These are phyloP conservation scores for Shiraia sp. DNA, from an alignment of 2,329 filamentous ascomycete genomes.

Conservation along the genomic window DNA sequence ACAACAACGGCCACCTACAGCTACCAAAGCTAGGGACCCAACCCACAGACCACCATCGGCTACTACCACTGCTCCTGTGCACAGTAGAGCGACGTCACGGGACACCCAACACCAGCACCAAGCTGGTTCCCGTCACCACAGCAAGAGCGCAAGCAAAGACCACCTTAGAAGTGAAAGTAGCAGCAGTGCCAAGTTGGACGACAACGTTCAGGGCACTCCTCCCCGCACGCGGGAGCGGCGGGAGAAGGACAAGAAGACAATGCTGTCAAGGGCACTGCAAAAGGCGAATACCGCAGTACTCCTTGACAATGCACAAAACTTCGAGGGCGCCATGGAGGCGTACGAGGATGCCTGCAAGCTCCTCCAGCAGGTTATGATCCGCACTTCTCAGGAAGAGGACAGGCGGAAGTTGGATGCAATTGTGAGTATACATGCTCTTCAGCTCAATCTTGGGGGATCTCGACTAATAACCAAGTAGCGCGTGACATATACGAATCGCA, in stretches of 20 bases:
- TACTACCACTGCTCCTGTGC: constrained; percentile 24
- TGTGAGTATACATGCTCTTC: constrained; percentile 59
- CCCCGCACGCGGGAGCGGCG: constrained; percentile 48
- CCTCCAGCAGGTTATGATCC: constrained; percentile 82
- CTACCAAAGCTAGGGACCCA: constrained; percentile 21
- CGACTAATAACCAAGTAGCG: constrained; percentile 57
- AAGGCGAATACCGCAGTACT: constrained; percentile 96
- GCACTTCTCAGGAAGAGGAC: constrained; percentile 84
- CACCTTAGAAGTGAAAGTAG: constrained; percentile 36
- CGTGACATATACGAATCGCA: constrained; percentile 86
- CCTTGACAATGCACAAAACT: constrained; percentile 94
- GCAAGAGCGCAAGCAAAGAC: constrained; percentile 23
- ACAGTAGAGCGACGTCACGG: constrained; percentile 16
- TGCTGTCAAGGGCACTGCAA: constrained; percentile 92
- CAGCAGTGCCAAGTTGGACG: constrained; percentile 38
- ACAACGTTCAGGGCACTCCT: constrained; percentile 34
- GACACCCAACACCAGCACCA: constrained; percentile 24
- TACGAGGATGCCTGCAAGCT: constrained; percentile 90
- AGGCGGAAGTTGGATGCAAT: constrained; percentile 90
- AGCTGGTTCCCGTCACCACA: constrained; percentile 31
- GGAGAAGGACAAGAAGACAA: constrained; percentile 74
- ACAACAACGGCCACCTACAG: constrained; percentile 20
- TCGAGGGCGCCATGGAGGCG: constrained; percentile 85
- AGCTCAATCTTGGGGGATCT: constrained; percentile 1
- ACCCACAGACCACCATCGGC: constrained; percentile 26